Evolutionary conservation across 495 filamentous ascomycete species (phyloP).

Genomic region (Cryomyces minteri): DNA sequence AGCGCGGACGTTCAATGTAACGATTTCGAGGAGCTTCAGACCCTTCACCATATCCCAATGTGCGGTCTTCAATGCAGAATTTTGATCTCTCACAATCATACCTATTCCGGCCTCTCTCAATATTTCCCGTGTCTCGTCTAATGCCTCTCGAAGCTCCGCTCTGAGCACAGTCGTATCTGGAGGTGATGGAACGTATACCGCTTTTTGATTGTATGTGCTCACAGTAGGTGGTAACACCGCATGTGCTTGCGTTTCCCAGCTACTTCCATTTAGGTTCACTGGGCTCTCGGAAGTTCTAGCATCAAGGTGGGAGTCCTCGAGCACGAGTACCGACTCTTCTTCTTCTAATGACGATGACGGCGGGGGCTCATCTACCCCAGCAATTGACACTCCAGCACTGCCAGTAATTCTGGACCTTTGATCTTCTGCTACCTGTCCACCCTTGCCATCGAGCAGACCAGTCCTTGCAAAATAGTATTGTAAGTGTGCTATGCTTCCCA

Average conservation of each 20-base stretch:
- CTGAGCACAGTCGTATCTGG: conserved; percentile 65
- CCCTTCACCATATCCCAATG: conserved; percentile 72
- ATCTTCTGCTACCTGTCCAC: conserved; percentile 59
- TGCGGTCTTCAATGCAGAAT: conserved; percentile 7
- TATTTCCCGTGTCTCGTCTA: conserved; percentile 45
- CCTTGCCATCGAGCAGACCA: conserved; percentile 83
- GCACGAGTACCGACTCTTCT: too few relatives aligned
- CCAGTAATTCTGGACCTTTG: conserved; percentile 31
- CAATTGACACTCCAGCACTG: too few relatives aligned
- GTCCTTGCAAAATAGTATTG: conserved; percentile 98
- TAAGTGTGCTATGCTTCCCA: conserved; percentile 91
- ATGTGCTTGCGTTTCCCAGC: conserved; percentile 38
- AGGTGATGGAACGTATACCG: conserved; percentile 70
- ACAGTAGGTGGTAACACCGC: conserved; percentile 87
- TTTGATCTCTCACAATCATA: background rate
- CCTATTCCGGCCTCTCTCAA: conserved; percentile 24
- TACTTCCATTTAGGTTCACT: conserved; percentile 2
- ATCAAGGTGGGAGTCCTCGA: too few relatives aligned
- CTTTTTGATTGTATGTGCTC: conserved; percentile 83
- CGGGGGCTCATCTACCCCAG: too few relatives aligned
- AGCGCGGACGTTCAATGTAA: conserved; percentile 83
- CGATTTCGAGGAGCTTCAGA: conserved; percentile 74
- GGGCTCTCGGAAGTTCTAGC: too few relatives aligned
- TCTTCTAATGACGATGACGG: too few relatives aligned
- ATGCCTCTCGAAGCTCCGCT: conserved; percentile 46